Base-by-base conservation (phyloP, 1,284 basidiomycete species). In the Melampsora americana region DNA sequence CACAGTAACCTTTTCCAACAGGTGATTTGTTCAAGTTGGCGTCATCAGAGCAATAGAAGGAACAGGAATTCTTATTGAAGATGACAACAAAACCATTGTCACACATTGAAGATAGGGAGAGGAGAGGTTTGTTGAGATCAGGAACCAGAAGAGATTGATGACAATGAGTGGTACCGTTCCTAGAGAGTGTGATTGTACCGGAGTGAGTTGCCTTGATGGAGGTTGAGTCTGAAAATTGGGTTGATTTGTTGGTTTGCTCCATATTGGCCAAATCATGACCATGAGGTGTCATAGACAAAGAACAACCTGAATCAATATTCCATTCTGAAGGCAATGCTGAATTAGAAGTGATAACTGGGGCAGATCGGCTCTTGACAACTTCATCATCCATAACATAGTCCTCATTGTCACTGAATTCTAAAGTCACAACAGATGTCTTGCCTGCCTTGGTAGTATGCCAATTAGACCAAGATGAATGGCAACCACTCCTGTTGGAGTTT, bases 301-400 rank as follows among this genome's bases (percentile, higher is more conserved):
- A 70, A 53, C 68, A 70, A 16, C 68, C 56, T 3, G 56, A 61
- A 32, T 70, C 53, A 1, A 70, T 5, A 16, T 70, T 70, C 0
- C 32, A 30, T 7, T 68, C 66, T 4, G 35, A 4, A 3, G 35
- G 35, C 3, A 9, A 35, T 35, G 35, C 35, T 9, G 35, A 35
- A 9, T 35, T 35, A 3, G 9, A 3, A 35, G 3, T 35, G 35
- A 35, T 35, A 9, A 35, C 35, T 35, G 3, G 3, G 9, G 35
- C 35, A 35, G 35, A 35, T 4, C 9, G 35, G 9, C 5, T 4
- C 5, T 35, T 3, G 9, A 35, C 9, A 9, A 35, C 9, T 9
- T 35, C 35, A 35, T 35, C 35, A 35, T 35, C 35, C 5, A 35
- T 9, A 4, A 35, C 35, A 35, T 35, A 35, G 9, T 3, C 3